Conservation (phyloP, 768 basidiomycete species). For the Russula abietina region DNA sequence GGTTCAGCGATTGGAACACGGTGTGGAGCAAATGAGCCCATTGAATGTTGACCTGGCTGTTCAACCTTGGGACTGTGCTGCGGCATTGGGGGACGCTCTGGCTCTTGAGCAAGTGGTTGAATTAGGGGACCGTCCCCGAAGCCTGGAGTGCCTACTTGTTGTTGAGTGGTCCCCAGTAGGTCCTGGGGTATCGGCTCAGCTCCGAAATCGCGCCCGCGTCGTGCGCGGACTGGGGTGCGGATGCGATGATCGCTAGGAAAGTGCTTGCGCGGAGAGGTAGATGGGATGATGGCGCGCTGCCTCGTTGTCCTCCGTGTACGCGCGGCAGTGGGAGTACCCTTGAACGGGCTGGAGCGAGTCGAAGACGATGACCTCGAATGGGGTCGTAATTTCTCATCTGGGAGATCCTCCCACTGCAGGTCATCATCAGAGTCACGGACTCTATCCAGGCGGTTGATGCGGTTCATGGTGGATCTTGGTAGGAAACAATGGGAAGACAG, state of each 20-base stretch:
- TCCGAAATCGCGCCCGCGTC: background rate
- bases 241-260: background rate
- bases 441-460: background rate
- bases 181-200: background rate
- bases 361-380: background rate
- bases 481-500: background rate
- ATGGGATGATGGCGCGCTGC: background rate
- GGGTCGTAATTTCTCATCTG: background rate
- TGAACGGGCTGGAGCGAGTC: constrained; percentile 3
- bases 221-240: background rate
- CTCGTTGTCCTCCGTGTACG: constrained; percentile 9
- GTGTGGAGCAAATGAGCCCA: background rate
- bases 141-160: background rate
- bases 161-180: background rate
- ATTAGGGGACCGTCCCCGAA: too few relatives aligned
- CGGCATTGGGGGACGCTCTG: background rate
- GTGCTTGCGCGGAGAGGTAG: background rate
- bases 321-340: background rate
- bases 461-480: constrained; percentile 10
- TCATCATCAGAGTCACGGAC: background rate
- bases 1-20: background rate
- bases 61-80: background rate
- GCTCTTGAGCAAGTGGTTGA: background rate
- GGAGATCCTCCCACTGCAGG: constrained; percentile 13
- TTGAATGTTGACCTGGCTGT: background rate